Percentiles rank a stretch among this genome's conserved stretches.
Conservation (phyloP, 2,329 filamentous ascomycete genomes). For the Neurospora sp. region DNA sequence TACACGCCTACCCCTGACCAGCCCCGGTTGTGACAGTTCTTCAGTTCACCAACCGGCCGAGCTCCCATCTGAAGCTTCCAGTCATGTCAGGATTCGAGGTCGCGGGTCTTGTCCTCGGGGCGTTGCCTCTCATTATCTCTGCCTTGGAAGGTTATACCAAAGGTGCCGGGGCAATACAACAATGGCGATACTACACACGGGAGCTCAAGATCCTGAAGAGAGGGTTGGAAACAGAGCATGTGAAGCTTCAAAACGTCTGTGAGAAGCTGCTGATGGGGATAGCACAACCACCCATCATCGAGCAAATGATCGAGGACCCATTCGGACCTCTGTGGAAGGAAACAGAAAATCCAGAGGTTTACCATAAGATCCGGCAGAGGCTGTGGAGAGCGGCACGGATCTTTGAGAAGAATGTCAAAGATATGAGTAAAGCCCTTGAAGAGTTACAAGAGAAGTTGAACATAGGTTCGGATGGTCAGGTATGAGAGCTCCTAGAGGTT, state of each 20-base stretch:
- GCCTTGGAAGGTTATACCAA: slow-evolving; percentile 15
- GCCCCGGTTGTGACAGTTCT: neutral
- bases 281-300: slow-evolving; percentile 15
- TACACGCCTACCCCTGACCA: neutral
- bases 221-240: slow-evolving; percentile 17
- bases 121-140: slow-evolving; percentile 15
- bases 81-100: slow-evolving; percentile 18
- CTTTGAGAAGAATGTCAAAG: slow-evolving; percentile 17
- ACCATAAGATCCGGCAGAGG: slow-evolving; percentile 14
- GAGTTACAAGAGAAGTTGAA: slow-evolving; percentile 11
- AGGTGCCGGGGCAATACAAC: slow-evolving; percentile 12
- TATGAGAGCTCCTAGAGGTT: neutral
- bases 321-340: slow-evolving; percentile 21
- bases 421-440: slow-evolving; percentile 16
- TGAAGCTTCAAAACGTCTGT: slow-evolving; percentile 22
- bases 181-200: slow-evolving; percentile 10
- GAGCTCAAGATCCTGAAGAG: slow-evolving; percentile 18
- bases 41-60: neutral
- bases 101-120: slow-evolving; percentile 16
- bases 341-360: neutral
- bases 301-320: slow-evolving; percentile 21
- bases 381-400: slow-evolving; percentile 15
- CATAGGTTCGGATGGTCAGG: neutral
- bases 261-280: slow-evolving; percentile 21
- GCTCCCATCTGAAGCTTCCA: neutral